Evolutionary conservation across 257 asterid genomes (phyloP).

Genomic region (Solanum sitiens): DNA sequence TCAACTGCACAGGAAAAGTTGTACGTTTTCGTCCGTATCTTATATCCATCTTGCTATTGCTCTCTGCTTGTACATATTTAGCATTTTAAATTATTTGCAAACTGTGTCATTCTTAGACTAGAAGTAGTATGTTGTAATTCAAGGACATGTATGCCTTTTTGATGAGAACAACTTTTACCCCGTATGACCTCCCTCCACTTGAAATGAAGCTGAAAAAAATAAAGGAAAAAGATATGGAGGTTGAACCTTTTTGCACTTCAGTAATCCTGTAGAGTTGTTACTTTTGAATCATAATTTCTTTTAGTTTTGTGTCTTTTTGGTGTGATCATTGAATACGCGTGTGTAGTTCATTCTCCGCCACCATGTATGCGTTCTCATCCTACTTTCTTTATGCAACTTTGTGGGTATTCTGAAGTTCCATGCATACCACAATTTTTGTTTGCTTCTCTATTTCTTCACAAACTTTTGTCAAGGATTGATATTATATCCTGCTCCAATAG

Average conservation of each 20-base stretch:
- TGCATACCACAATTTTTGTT: not conserved
- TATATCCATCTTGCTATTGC: not conserved
- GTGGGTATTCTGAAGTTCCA: not conserved
- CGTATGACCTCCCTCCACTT: not conserved
- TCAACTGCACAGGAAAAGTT: slow-evolving; percentile 22
- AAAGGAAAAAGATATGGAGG: not conserved
- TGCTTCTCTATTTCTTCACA: not conserved
- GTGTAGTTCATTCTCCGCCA: not conserved
- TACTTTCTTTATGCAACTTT: not conserved
- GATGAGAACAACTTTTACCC: not conserved
- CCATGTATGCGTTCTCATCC: not conserved
- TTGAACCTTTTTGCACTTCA: not conserved
- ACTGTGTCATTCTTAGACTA: not conserved
- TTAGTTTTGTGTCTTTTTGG: not conserved
- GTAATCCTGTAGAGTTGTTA: not conserved
- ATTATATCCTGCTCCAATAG: not conserved
- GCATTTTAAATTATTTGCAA: not conserved
- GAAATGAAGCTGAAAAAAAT: not conserved
- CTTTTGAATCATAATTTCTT: not conserved
- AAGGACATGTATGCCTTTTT: not conserved
- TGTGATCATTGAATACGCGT: not conserved
- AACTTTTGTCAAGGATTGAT: not conserved
- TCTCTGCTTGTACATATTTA: not conserved
- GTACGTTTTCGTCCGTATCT: slow-evolving; percentile 23
- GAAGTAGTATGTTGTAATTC: not conserved